Percentiles rank a stretch among this genome's conserved stretches.
Evolutionary conservation across 768 basidiomycete species (phyloP).

Genomic region (Clathrus columnatus): DNA sequence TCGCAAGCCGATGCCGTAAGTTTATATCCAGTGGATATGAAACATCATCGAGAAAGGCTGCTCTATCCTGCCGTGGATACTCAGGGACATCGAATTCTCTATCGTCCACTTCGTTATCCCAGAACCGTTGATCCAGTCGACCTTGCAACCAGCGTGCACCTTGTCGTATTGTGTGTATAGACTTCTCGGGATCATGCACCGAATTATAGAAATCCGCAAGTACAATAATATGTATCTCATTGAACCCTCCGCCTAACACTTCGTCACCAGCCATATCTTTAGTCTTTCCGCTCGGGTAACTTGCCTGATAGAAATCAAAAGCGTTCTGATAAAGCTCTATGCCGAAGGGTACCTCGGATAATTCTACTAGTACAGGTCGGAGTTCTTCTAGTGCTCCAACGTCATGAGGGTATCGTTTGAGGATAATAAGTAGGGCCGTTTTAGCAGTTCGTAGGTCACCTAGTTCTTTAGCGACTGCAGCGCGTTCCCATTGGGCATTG

Average conservation of each 20-base stretch:
- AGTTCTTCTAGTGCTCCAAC: constrained; percentile 71
- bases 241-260: constrained; percentile 34
- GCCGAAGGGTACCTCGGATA: constrained; percentile 57
- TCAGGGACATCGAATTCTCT: constrained; percentile 65
- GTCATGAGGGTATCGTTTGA: constrained; percentile 73
- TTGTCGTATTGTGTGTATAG: constrained; percentile 56
- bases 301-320: constrained; percentile 54
- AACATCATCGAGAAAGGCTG: constrained; percentile 46
- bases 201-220: constrained; percentile 80
- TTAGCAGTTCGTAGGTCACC: constrained; percentile 61
- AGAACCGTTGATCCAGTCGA: constrained; percentile 57
- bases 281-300: constrained; percentile 39
- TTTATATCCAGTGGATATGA: constrained; percentile 62
- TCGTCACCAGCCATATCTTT: constrained; percentile 18
- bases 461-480: constrained; percentile 67
- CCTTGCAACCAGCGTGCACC: constrained; percentile 93
- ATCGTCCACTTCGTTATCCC: constrained; percentile 81
- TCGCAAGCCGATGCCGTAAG: constrained; percentile 73
- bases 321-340: constrained; percentile 63
- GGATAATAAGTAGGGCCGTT: constrained; percentile 53
- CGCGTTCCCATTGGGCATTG: constrained; percentile 85
- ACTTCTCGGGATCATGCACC: constrained; percentile 56
- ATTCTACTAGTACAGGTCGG: constrained; percentile 66
- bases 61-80: constrained; percentile 23
- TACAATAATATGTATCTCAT: constrained; percentile 63